A percentile compares a stretch with the other conserved stretches of the same genome.
Evolutionary conservation across 176 grass and related monocot species (phyloP).

Genomic region (Paspalum vaginatum): DNA sequence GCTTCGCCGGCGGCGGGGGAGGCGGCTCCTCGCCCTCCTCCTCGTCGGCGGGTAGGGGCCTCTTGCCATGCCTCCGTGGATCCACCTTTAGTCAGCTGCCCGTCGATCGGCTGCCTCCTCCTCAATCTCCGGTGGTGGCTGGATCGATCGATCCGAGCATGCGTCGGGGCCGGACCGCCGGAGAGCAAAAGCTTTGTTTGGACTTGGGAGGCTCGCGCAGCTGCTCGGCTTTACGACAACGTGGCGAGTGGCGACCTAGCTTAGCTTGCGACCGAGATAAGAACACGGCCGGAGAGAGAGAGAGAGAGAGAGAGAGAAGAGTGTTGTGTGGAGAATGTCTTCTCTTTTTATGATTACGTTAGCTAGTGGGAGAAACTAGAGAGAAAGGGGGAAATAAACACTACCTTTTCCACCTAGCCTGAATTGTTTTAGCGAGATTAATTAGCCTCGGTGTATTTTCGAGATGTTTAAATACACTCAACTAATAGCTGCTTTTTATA

Average conservation of each 20-base stretch:
- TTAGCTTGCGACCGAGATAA: conserved; percentile 39
- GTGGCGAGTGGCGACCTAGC: neutral
- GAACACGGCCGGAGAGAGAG: conserved; percentile 35
- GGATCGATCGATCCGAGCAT: conserved; percentile 23
- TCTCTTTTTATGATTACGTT: conserved; percentile 26
- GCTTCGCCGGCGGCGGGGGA: conserved; percentile 25
- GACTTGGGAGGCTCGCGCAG: conserved; percentile 25
- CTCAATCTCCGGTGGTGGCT: neutral
- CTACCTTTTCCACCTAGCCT: conserved; percentile 14
- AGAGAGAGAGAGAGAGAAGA: conserved; percentile 12
- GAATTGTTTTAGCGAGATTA: neutral
- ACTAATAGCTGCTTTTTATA: too few relatives aligned
- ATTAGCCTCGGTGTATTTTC: too few relatives aligned
- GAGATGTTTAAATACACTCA: too few relatives aligned
- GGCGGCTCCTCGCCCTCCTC: conserved; percentile 20
- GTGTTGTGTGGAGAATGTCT: conserved; percentile 4
- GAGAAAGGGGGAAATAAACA: neutral
- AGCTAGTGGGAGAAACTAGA: neutral
- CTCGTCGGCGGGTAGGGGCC: conserved; percentile 73
- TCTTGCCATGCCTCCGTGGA: conserved; percentile 89
- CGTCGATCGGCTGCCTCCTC: conserved; percentile 9
- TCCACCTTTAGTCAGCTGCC: conserved; percentile 61
- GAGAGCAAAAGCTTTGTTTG: conserved; percentile 23
- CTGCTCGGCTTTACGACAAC: neutral
- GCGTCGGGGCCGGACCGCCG: too few relatives aligned